Evolutionary conservation across 2,329 filamentous ascomycete genomes (phyloP).

Genomic region (Penicillium italicum): DNA sequence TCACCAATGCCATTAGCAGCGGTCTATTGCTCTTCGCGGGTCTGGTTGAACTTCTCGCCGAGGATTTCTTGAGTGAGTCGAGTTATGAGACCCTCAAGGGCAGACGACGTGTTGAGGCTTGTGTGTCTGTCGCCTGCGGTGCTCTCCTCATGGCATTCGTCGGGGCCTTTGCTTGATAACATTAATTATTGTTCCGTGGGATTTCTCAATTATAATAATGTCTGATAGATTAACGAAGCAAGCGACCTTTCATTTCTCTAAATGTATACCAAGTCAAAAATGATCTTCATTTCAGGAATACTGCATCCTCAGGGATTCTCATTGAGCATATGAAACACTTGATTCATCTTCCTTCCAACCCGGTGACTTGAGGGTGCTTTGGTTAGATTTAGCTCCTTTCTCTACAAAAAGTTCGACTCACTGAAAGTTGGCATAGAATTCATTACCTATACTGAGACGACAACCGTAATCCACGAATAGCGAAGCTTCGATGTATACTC

Average conservation of each 20-base stretch:
- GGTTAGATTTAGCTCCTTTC: neutral
- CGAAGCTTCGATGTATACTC: slow-evolving; percentile 18
- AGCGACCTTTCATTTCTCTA: neutral
- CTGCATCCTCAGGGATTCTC: no score
- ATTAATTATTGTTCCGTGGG: neutral
- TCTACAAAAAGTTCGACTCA: neutral
- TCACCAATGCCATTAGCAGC: slow-evolving; percentile 82
- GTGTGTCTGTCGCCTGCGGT: slow-evolving; percentile 58
- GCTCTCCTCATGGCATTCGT: slow-evolving; percentile 64
- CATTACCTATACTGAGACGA: slow-evolving; percentile 17
- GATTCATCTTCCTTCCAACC: neutral
- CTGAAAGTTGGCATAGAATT: slow-evolving; percentile 22
- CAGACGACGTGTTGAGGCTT: slow-evolving; percentile 58
- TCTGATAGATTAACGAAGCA: slow-evolving; percentile 1
- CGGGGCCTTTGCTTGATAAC: slow-evolving; percentile 58
- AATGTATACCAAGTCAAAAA: neutral
- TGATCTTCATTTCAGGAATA: neutral
- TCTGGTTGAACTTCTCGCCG: slow-evolving; percentile 76
- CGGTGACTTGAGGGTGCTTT: slow-evolving; percentile 36
- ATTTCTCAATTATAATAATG: neutral
- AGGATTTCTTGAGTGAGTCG: slow-evolving; percentile 71
- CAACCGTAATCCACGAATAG: slow-evolving; percentile 24
- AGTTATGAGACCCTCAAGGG: slow-evolving; percentile 60
- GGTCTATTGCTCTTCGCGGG: slow-evolving; percentile 78
- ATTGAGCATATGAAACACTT: neutral